These are phyloP conservation scores for Asclepias syriaca DNA, from an alignment of 257 asterid species.

Conservation along the genomic window DNA sequence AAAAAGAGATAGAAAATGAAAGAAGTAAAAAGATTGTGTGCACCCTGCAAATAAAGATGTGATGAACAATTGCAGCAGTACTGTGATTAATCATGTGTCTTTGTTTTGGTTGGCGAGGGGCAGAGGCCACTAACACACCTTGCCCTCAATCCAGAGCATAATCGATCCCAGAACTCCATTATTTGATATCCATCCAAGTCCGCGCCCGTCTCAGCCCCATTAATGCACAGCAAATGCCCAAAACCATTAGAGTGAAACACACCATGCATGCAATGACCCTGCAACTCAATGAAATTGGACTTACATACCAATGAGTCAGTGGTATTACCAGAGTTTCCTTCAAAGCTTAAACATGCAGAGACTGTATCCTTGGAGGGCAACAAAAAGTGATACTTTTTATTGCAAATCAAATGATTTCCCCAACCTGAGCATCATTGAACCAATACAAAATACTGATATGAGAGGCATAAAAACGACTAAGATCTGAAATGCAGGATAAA, in stretches of 20 bases:
- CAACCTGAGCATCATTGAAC: slow-evolving; percentile 66
- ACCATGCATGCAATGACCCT: slow-evolving; percentile 75
- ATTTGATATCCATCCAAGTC: slow-evolving; percentile 66
- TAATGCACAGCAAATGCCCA: slow-evolving; percentile 86
- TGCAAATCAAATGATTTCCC: slow-evolving; percentile 91
- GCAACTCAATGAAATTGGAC: slow-evolving; percentile 55
- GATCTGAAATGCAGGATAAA: not conserved
- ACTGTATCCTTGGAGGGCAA: slow-evolving; percentile 55
- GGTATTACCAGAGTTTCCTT: slow-evolving; percentile 7
- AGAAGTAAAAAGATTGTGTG: not conserved
- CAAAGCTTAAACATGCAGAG: slow-evolving; percentile 28
- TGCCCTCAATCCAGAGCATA: slow-evolving; percentile 75
- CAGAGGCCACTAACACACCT: slow-evolving; percentile 46
- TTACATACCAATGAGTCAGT: slow-evolving; percentile 25
- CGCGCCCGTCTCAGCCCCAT: slow-evolving; percentile 64
- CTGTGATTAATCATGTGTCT: not conserved
- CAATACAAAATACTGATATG: not conserved
- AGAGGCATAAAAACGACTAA: not conserved
- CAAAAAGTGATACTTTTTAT: slow-evolving; percentile 83
- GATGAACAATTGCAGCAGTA: not conserved
- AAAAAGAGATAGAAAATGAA: not conserved
- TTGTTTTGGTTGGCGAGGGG: not conserved
- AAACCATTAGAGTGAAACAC: slow-evolving; percentile 92
- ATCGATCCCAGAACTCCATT: slow-evolving; percentile 95
- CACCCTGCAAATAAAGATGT: not conserved